Base-by-base conservation (phyloP, 2,329 filamentous ascomycete genomes). In the Podosphaera fusca region DNA sequence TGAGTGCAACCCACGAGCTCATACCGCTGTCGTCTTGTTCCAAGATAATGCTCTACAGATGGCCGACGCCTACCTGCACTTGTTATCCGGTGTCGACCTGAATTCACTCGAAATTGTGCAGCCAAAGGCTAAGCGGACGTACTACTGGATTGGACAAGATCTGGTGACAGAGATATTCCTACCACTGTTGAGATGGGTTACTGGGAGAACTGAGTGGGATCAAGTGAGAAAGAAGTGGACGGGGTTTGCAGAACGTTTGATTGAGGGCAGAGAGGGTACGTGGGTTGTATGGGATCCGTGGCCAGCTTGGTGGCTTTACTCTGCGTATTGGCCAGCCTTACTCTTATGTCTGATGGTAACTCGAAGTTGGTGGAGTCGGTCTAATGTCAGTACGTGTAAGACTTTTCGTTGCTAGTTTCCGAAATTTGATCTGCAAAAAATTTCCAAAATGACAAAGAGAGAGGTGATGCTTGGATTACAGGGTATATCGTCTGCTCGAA, bases 121-220 rank as follows among this genome's bases (percentile, higher is more conserved):
- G 61, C 33, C 67, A 65, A 4, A 60, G 33, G 46, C 58, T 66
- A 57, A 61, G 57, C 47, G 61, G 63, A 73, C 60, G 1, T 76
- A 74, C 62, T 84, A 83, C 67, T 86, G 82, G 82, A 65, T 81
- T n/a, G 79, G 76, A 0, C 80, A 86, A 60, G 82, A 86, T 58
- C 56, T 85, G 0, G 69, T 81, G 1, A 70, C 73, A 1, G 67
- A 74, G 1, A 64, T 81, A 0, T 40, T 81, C 0, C 65, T 74
- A 0, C 78, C 76, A 0, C 59, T 77, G 0, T 61, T 73, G 0
- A 55, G 61, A 2, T 46, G 69, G 0, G 7, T 69, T 2, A 61
- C 58, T 0, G 57, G 63, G 1, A 64, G 68, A 1, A 61, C 64
- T 0, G 59, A 61, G 1, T 14, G 65, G 0, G 36, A 57, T 0